phyloP scores from a whole-genome alignment of 2,329 filamentous ascomycete genomes.

The Macrophomina tecta region DNA sequence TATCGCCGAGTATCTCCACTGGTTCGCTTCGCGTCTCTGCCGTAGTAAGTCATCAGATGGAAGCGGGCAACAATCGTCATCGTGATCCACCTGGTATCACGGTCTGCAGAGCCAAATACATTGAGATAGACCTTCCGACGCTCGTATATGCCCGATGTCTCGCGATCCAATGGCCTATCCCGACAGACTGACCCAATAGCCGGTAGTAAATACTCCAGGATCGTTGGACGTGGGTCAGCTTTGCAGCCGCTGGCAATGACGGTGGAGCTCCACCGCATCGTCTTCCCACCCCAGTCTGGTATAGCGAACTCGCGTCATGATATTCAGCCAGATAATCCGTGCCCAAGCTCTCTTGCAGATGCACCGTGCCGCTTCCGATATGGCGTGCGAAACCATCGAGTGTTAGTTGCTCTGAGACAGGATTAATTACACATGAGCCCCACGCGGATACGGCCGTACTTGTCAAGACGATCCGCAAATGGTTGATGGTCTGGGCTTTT shows the following conservation, averaged over 20 bases:
- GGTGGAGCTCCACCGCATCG: not conserved
- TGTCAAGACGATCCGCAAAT: not conserved
- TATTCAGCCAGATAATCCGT: no score
- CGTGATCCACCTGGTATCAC: no score
- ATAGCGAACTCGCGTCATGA: no score
- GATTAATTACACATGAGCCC: not conserved
- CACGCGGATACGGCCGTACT: conserved; percentile 16
- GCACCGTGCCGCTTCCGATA: not conserved
- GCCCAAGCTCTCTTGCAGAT: not conserved
- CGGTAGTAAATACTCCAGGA: not conserved
- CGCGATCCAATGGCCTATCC: conserved; percentile 16
- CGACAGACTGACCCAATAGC: not conserved
- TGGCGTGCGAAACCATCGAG: not conserved
- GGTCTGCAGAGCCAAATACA: not conserved
- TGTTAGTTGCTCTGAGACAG: not conserved
- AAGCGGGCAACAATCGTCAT: no score
- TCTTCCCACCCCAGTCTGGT: not conserved
- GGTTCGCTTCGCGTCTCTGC: not conserved
- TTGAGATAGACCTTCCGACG: no score
- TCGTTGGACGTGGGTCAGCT: not conserved
- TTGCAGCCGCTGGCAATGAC: not conserved
- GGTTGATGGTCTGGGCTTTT: not conserved
- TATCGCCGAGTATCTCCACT: conserved; percentile 2
- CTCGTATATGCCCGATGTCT: not conserved
- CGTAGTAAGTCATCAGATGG: no score